phyloP scores from a whole-genome alignment of 2,329 filamentous ascomycete species.

The Colletotrichum higginsianum region DNA sequence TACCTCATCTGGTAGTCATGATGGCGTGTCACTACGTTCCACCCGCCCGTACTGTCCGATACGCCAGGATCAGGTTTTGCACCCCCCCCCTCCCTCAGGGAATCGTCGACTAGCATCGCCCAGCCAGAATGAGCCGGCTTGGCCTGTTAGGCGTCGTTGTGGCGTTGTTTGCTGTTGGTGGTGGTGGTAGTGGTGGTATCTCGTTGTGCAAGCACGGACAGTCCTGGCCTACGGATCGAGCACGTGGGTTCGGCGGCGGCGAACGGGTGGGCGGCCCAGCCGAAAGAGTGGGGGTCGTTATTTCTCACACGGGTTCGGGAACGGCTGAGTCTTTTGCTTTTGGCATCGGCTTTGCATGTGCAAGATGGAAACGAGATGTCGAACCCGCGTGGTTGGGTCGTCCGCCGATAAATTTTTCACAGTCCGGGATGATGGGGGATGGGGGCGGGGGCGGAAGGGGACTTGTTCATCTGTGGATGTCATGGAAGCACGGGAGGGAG shows the following conservation, averaged over 20 bases:
- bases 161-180: too few relatives aligned
- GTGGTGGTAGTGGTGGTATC: too few relatives aligned
- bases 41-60: background rate
- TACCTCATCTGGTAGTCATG: constrained; percentile 17
- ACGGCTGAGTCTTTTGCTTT: background rate
- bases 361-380: background rate
- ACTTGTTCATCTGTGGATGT: background rate
- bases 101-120: constrained; percentile 24
- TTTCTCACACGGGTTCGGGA: constrained; percentile 13
- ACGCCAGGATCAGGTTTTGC: background rate
- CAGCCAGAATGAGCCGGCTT: constrained; percentile 10
- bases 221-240: constrained; percentile 38
- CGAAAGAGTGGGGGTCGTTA: constrained; percentile 8
- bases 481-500: background rate
- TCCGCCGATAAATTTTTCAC: background rate
- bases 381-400: constrained; percentile 13
- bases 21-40: constrained; percentile 6
- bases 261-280: constrained; percentile 22
- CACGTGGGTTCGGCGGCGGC: constrained; percentile 35
- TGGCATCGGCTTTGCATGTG: constrained; percentile 6
- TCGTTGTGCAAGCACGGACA: constrained; percentile 5
- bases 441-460: too few relatives aligned
- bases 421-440: background rate
- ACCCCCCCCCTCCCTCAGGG: background rate
- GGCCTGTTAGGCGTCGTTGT: background rate